Conservation (phyloP, 148 eudicot genomes). For the Limonium bicolor region DNA sequence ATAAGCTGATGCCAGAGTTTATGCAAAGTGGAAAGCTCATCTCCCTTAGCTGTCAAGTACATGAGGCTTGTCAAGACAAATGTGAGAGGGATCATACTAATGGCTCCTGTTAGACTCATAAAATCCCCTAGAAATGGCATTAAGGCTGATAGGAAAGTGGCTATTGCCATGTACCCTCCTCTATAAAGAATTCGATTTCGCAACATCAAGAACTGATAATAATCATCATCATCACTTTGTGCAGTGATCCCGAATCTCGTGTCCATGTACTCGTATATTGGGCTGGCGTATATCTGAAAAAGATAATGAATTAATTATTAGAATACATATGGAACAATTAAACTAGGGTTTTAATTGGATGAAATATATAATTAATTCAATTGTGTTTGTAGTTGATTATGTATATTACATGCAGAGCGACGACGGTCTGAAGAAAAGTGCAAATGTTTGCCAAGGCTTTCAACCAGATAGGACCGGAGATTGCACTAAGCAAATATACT, state of each 20-base stretch:
- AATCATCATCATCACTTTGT: slow-evolving; percentile 25
- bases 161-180: slow-evolving; percentile 34
- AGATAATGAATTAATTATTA: not conserved
- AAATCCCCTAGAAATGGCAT: slow-evolving; percentile 50
- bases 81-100: slow-evolving; percentile 54
- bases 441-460: slow-evolving; percentile 48
- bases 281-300: slow-evolving; percentile 44
- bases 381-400: too few species aligned
- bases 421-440: slow-evolving; percentile 65
- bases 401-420: slow-evolving; percentile 74
- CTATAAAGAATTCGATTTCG: slow-evolving; percentile 27
- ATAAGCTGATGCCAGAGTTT: slow-evolving; percentile 49
- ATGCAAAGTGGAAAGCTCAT: slow-evolving; percentile 17
- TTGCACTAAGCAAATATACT: slow-evolving; percentile 47
- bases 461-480: slow-evolving; percentile 68
- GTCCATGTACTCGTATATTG: slow-evolving; percentile 52
- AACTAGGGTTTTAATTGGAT: too few species aligned
- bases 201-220: slow-evolving; percentile 29
- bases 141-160: slow-evolving; percentile 29
- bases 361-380: too few species aligned
- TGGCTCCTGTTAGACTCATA: slow-evolving; percentile 55
- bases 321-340: too few species aligned
- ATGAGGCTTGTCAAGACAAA: slow-evolving; percentile 51
- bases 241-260: slow-evolving; percentile 30
- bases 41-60: slow-evolving; percentile 30